Conservation (phyloP, 1,284 basidiomycete species). For the Papiliotrema flavescens region DNA sequence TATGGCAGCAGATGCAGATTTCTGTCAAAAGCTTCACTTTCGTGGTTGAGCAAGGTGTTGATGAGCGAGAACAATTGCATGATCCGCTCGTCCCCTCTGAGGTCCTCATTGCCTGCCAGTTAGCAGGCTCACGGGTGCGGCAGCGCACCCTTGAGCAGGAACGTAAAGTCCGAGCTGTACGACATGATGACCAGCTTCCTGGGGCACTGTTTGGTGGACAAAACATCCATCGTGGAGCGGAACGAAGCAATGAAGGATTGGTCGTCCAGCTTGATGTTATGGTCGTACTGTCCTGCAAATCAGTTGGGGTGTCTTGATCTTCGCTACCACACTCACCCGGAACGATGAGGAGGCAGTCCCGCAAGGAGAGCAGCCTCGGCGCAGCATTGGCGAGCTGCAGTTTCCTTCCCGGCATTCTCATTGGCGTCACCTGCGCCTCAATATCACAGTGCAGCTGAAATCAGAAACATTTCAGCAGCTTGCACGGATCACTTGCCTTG, state of each 20-base stretch:
- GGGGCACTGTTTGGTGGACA: slow-evolving; percentile 38
- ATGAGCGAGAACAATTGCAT: slow-evolving; percentile 47
- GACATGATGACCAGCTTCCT: slow-evolving; percentile 37
- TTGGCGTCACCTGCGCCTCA: slow-evolving; percentile 29
- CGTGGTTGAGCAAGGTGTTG: slow-evolving; percentile 42
- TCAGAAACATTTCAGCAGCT: neutral
- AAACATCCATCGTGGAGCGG: slow-evolving; percentile 30
- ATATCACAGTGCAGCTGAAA: slow-evolving; percentile 36
- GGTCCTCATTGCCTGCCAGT: slow-evolving; percentile 33
- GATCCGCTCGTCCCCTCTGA: slow-evolving; percentile 42
- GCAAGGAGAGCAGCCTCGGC: slow-evolving; percentile 29
- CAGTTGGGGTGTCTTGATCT: no score
- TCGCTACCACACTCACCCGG: slow-evolving; percentile 40
- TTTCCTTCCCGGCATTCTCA: slow-evolving; percentile 33
- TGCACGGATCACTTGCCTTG: slow-evolving; percentile 21
- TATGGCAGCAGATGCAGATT: slow-evolving; percentile 41
- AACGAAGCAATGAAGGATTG: slow-evolving; percentile 43
- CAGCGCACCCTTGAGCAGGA: slow-evolving; percentile 42
- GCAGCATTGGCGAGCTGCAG: slow-evolving; percentile 32
- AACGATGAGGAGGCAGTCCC: slow-evolving; percentile 40
- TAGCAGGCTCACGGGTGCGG: neutral
- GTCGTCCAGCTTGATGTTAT: slow-evolving; percentile 30
- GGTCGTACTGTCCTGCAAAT: slow-evolving; percentile 38
- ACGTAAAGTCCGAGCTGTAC: slow-evolving; percentile 30
- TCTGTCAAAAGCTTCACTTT: slow-evolving; percentile 35